Base-by-base conservation (phyloP, 2,329 filamentous ascomycete genomes). In the Tricladium varicosporioides region DNA sequence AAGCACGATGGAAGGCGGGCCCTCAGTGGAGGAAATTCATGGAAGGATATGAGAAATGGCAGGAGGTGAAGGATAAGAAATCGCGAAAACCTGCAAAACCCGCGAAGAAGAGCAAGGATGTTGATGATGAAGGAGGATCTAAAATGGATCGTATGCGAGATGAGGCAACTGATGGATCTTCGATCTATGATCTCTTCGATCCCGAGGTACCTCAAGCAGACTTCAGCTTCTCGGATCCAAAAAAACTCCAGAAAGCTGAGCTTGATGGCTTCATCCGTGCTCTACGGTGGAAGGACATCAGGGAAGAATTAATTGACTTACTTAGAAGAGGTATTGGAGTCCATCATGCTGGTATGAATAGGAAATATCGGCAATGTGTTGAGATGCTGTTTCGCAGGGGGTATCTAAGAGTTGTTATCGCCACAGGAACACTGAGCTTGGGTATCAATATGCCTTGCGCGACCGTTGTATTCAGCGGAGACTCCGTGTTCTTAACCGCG, bases 361-460 rank as follows among this genome's bases (percentile, higher is more conserved):
- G 87, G 49, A 83, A 83, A 60, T 92, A 92, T 67, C 82, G 89
- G 40, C 88, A 91, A 69, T 77, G 77, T 16, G 86, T 90, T 1
- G 88, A 92, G 67, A 87, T 89, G 58, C 73, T 91, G 7, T 92
- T 91, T 73, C 81, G 89, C 8, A 87, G 82, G 68, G 87, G 88
- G 0, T 92, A 82, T 66, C 71, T 92, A 43, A 80, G 82, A 7
- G 84, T 88, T 1, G 84, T 92, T 27, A 79, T 92, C 22, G 88
- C 89, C 0, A 92, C 89, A 1, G 89, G 88, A 1, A 92, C 88
- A 0, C 78, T 92, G 18, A 86, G 87, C 1, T 75, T 92, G 5
- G 89, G 89, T 75, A 88, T 93, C 74, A 93, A 91, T 65, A 90
- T 91, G 86, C 89, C 89, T 9, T 92, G 88, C 70, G 90, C 89